Conservation (phyloP, 768 basidiomycete species). For the Suillus discolor region DNA sequence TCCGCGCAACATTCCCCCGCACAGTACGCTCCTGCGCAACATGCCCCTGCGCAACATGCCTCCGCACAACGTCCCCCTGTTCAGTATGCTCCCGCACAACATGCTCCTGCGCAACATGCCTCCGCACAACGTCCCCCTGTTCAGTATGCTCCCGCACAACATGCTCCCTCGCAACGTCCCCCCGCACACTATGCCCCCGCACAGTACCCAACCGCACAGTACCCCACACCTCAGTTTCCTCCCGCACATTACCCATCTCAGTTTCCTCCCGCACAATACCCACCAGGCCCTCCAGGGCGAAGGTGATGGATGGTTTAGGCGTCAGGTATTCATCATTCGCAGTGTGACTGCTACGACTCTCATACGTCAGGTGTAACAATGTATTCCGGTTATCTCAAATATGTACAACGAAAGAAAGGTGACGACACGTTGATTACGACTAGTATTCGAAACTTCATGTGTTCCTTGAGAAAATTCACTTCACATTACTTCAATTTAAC, state of each 20-base stretch:
- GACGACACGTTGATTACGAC: background rate
- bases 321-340: too few relatives aligned
- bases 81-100: background rate
- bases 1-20: background rate
- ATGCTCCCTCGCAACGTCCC: background rate
- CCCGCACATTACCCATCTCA: background rate
- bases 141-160: background rate
- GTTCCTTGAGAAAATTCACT: background rate
- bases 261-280: background rate
- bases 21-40: background rate
- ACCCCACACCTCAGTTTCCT: background rate
- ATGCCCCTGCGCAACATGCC: background rate
- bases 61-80: background rate
- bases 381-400: background rate
- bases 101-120: rapidly evolving
- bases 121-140: background rate
- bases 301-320: background rate
- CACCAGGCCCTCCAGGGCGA: background rate
- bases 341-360: background rate
- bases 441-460: background rate
- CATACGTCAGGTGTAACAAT: background rate
- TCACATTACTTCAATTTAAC: background rate
- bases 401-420: background rate
- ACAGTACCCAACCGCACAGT: background rate
- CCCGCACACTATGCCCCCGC: background rate